Evolutionary conservation across 352 stramenopile species (phyloP).

Genomic region (Pythium oligandrum): DNA sequence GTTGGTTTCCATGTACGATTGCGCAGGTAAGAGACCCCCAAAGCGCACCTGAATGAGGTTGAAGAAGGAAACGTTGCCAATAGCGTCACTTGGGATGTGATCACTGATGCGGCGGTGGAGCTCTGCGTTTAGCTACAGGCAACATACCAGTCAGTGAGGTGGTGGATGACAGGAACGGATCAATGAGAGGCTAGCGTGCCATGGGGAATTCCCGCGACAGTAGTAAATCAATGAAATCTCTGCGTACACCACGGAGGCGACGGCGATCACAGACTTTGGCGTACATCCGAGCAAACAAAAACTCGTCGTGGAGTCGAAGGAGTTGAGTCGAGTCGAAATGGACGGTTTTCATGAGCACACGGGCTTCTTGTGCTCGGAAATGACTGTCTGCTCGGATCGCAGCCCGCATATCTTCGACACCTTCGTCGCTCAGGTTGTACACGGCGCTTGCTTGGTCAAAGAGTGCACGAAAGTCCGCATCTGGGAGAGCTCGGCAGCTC

Average conservation of each 20-base stretch:
- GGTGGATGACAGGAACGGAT: too few relatives aligned
- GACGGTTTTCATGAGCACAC: conserved; percentile 36
- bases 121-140: conserved; percentile 35
- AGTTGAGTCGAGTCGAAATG: conserved; percentile 55
- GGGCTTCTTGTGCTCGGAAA: conserved; percentile 49
- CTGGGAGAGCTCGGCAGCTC: conserved; percentile 27
- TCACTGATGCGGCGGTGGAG: conserved; percentile 38
- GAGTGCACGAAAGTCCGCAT: conserved; percentile 22
- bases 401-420: conserved; percentile 53
- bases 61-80: conserved; percentile 59
- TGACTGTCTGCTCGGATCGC: conserved; percentile 38
- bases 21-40: too few relatives aligned
- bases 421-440: conserved; percentile 54
- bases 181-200: conserved; percentile 13
- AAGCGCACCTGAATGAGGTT: conserved; percentile 47
- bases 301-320: conserved; percentile 54
- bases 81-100: conserved; percentile 46
- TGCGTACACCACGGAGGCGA: conserved; percentile 42
- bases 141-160: too few relatives aligned
- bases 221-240: conserved; percentile 52
- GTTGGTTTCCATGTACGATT: too few relatives aligned
- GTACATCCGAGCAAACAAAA: conserved; percentile 55
- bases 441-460: conserved; percentile 33
- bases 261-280: conserved; percentile 32
- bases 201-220: conserved; percentile 41